Evolutionary conservation across 164 flowering plant species (phyloP).

Genomic region (Tinospora cordifolia): DNA sequence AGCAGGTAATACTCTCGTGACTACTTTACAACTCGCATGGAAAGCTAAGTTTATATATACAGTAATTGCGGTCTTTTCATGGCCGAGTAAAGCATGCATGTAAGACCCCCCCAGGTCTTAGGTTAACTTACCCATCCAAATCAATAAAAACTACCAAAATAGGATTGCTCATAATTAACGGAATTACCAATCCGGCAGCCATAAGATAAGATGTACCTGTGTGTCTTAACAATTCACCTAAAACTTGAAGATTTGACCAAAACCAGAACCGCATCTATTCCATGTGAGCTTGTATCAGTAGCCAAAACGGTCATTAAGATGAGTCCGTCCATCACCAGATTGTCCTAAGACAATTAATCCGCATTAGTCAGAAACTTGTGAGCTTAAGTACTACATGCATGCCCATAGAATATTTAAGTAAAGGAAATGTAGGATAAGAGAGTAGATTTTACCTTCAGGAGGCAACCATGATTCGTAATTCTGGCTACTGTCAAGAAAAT

Average conservation of each 20-base stretch:
- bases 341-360: slow-evolving; percentile 53
- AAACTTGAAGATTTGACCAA: not conserved
- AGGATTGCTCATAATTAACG: not conserved
- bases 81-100: not conserved
- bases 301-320: slow-evolving; percentile 80
- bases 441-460: slow-evolving; percentile 62
- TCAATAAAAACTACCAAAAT: not conserved
- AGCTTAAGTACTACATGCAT: not conserved
- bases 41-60: not conserved
- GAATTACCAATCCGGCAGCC: not conserved
- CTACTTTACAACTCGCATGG: not conserved
- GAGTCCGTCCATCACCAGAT: slow-evolving; percentile 95
- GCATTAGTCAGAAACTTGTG: slow-evolving; percentile 8
- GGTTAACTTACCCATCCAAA: not conserved
- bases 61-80: not conserved
- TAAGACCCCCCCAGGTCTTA: not conserved
- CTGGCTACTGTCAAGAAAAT: slow-evolving; percentile 40
- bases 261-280: not conserved
- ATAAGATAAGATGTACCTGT: not conserved
- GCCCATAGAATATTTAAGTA: not conserved
- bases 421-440: not conserved
- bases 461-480: slow-evolving; percentile 82
- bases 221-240: not conserved
- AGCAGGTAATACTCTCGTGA: no score
- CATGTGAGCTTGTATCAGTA: slow-evolving; percentile 35